Evolutionary conservation across 2,329 filamentous ascomycete species (phyloP).

Genomic region (Alternaria triticimaculans): DNA sequence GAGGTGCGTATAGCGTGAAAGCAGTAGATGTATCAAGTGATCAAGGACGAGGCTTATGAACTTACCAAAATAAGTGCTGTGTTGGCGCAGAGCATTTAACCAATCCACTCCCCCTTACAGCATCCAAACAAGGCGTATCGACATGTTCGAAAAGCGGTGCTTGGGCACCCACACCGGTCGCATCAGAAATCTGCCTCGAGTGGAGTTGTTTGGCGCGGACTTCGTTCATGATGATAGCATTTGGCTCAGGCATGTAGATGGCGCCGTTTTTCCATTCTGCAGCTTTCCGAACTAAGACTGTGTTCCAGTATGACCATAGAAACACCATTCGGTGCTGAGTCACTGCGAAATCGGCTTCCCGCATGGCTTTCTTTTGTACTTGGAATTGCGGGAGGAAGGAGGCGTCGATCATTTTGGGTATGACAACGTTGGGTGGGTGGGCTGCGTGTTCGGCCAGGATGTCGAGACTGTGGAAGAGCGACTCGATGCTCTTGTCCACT

Average conservation of each 20-base stretch:
- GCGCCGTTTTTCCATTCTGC: conserved; percentile 39
- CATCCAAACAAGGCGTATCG: conserved; percentile 40
- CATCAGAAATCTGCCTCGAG: conserved; percentile 41
- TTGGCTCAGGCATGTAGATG: conserved; percentile 42
- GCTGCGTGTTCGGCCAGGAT: conserved; percentile 36
- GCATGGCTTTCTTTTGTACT: conserved; percentile 26
- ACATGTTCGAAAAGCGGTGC: conserved; percentile 43
- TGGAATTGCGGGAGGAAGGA: conserved; percentile 47
- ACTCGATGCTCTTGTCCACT: conserved; percentile 42
- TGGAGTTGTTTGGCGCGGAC: conserved; percentile 44
- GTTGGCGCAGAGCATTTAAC: conserved; percentile 39
- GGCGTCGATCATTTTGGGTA: conserved; percentile 44
- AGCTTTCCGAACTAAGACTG: conserved; percentile 36
- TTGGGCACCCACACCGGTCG: conserved; percentile 39
- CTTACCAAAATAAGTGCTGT: conserved; percentile 46
- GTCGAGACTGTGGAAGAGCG: conserved; percentile 45
- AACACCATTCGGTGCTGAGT: conserved; percentile 44
- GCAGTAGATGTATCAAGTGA: background rate
- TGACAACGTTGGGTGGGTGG: conserved; percentile 35
- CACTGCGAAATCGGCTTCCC: conserved; percentile 34
- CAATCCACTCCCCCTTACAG: background rate
- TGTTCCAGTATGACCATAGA: conserved; percentile 47
- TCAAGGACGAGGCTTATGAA: background rate
- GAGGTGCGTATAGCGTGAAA: background rate
- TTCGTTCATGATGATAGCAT: conserved; percentile 44